Evolutionary conservation across 805 yeast genomes (phyloP).

Genomic region (Starmerella roubikii): DNA sequence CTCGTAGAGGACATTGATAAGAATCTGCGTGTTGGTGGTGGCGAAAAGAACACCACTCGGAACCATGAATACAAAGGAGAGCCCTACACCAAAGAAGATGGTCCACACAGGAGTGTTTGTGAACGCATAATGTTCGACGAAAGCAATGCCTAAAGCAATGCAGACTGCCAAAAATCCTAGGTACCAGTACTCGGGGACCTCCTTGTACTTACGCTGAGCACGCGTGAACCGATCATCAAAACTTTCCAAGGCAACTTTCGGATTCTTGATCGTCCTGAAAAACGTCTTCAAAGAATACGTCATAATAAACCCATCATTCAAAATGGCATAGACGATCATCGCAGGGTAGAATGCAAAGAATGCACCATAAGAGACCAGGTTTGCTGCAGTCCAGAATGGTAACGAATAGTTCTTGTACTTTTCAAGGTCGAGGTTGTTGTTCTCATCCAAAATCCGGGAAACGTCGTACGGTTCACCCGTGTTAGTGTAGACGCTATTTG

Average conservation of each 20-base stretch:
- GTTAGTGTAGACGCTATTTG: conserved; percentile 31
- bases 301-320: conserved; percentile 16
- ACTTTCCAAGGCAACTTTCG: conserved; percentile 21
- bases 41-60: conserved; percentile 37
- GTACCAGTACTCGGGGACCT: conserved; percentile 48
- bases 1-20: conserved; percentile 36
- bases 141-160: conserved; percentile 33
- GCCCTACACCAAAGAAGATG: conserved; percentile 38
- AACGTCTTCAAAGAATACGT: conserved; percentile 1
- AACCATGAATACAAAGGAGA: conserved; percentile 38
- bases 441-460: conserved; percentile 32
- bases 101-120: conserved; percentile 49
- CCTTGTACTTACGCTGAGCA: conserved; percentile 44
- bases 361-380: conserved; percentile 44
- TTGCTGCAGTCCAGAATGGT: conserved; percentile 53
- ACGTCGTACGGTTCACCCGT: conserved; percentile 35
- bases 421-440: conserved; percentile 32
- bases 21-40: conserved; percentile 36
- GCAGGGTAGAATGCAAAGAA: conserved; percentile 34
- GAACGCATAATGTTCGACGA: conserved; percentile 27
- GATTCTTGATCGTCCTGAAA: conserved; percentile 18
- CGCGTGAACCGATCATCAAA: conserved; percentile 42
- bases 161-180: conserved; percentile 32
- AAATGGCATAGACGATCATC: conserved; percentile 28
- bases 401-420: conserved; percentile 44